These are phyloP conservation scores for Termitomyces bulborhizus DNA, from an alignment of 768 basidiomycete genomes.

Conservation along the genomic window DNA sequence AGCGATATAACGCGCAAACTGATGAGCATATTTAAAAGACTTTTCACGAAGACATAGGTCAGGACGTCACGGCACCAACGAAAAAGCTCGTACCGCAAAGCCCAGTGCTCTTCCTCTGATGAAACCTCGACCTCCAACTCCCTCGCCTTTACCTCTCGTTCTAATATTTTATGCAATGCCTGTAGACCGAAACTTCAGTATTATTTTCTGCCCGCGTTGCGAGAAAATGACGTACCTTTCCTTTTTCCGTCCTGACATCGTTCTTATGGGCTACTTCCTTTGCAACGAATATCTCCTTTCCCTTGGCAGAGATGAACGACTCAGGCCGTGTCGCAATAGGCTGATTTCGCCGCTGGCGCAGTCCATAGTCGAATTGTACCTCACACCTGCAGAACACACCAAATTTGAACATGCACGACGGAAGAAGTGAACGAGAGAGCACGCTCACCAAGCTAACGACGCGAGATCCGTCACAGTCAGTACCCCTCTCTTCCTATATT, in stretches of 20 bases:
- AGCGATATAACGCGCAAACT: slow-evolving; percentile 48
- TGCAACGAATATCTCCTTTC: slow-evolving; percentile 54
- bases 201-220: background rate
- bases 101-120: slow-evolving; percentile 74
- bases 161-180: slow-evolving; percentile 73
- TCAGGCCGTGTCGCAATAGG: slow-evolving; percentile 46
- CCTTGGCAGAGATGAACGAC: slow-evolving; percentile 48
- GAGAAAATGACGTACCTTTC: slow-evolving; percentile 36
- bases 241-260: slow-evolving; percentile 46
- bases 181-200: slow-evolving; percentile 16
- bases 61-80: background rate
- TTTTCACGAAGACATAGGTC: slow-evolving; percentile 19
- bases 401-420: background rate
- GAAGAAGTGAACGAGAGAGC: background rate
- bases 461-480: slow-evolving; percentile 62
- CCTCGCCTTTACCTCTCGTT: slow-evolving; percentile 61
- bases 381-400: slow-evolving; percentile 55
- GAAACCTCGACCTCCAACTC: slow-evolving; percentile 44
- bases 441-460: slow-evolving; percentile 53
- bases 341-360: slow-evolving; percentile 49
- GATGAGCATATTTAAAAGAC: slow-evolving; percentile 68
- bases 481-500: slow-evolving; percentile 37
- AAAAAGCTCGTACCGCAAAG: slow-evolving; percentile 45
- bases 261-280: slow-evolving; percentile 46
- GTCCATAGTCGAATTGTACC: slow-evolving; percentile 71